phyloP scores from a whole-genome alignment of 108 stramenopile species.

The Epipyxis sp. region DNA sequence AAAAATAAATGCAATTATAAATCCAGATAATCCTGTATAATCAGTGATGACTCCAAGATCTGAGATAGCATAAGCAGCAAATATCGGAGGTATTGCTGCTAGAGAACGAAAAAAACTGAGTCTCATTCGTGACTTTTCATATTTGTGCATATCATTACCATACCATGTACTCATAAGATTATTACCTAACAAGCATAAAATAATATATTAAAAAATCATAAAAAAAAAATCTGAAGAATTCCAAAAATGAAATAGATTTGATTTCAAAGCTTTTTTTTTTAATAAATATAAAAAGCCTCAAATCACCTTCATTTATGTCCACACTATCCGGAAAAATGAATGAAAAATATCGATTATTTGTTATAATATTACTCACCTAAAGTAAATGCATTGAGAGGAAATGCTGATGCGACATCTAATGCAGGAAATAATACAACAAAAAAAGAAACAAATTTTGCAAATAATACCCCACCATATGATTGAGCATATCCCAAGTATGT shows the following conservation, averaged over 20 bases:
- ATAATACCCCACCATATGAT: not conserved
- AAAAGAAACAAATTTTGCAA: not conserved
- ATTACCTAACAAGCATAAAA: no score
- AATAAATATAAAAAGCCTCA: no score
- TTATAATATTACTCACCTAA: no score
- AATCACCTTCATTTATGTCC: no score
- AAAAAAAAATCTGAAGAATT: no score
- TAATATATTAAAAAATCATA: no score
- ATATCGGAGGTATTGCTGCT: conserved; percentile 36
- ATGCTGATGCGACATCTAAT: conserved; percentile 40
- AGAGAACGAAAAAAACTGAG: conserved; percentile 8
- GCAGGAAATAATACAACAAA: conserved; percentile 48
- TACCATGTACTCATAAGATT: conserved; percentile 32
- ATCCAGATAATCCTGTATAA: conserved; percentile 36
- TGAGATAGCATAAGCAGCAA: conserved; percentile 21
- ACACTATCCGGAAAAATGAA: no score
- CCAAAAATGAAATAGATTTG: no score
- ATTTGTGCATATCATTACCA: not conserved
- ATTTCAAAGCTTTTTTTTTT: no score
- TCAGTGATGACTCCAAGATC: conserved; percentile 35
- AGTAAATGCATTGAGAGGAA: conserved; percentile 39
- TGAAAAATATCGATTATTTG: no score
- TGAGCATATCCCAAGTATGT: conserved; percentile 22
- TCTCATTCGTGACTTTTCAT: not conserved
- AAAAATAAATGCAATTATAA: conserved; percentile 19